Conservation (phyloP, 2,329 filamentous ascomycete species). For the Didymella lethalis region DNA sequence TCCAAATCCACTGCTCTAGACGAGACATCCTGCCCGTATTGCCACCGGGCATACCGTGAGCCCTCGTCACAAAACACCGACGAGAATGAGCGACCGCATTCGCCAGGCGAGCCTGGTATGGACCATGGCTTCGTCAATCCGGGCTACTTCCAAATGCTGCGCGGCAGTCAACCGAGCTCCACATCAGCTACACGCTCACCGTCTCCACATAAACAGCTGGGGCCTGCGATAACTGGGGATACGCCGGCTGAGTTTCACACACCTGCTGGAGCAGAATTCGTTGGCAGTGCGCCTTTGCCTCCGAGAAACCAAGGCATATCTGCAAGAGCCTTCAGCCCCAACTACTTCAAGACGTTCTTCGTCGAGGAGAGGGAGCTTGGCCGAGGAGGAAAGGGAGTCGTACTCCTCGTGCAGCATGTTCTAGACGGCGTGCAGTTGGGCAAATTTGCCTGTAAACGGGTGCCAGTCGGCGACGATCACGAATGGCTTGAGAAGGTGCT, state of each 20-base stretch:
- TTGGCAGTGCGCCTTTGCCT: slow-evolving; percentile 55
- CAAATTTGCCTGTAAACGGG: slow-evolving; percentile 94
- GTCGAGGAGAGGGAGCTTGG: slow-evolving; percentile 87
- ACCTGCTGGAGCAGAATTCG: slow-evolving; percentile 60
- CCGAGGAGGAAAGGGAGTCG: slow-evolving; percentile 91
- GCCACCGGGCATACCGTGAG: slow-evolving; percentile 74
- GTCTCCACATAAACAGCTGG: slow-evolving; percentile 58
- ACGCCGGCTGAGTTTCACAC: slow-evolving; percentile 46
- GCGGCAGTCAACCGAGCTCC: slow-evolving; percentile 63
- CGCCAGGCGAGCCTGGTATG: slow-evolving; percentile 43
- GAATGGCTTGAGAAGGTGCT: slow-evolving; percentile 95
- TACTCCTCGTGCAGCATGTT: slow-evolving; percentile 90
- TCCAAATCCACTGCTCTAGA: slow-evolving; percentile 63
- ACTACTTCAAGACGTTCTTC: slow-evolving; percentile 94
- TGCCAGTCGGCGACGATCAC: slow-evolving; percentile 92
- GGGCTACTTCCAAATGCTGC: slow-evolving; percentile 94
- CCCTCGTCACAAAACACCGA: slow-evolving; percentile 45
- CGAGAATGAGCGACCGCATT: slow-evolving; percentile 44
- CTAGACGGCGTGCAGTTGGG: slow-evolving; percentile 89
- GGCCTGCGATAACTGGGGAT: slow-evolving; percentile 40
- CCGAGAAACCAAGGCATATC: slow-evolving; percentile 73
- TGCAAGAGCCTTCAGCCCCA: slow-evolving; percentile 83
- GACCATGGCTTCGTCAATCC: slow-evolving; percentile 81
- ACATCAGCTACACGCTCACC: slow-evolving; percentile 57
- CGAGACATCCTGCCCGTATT: slow-evolving; percentile 82